These are phyloP conservation scores for Gossypium raimondii DNA, from an alignment of 345 rosid species.

Conservation along the genomic window DNA sequence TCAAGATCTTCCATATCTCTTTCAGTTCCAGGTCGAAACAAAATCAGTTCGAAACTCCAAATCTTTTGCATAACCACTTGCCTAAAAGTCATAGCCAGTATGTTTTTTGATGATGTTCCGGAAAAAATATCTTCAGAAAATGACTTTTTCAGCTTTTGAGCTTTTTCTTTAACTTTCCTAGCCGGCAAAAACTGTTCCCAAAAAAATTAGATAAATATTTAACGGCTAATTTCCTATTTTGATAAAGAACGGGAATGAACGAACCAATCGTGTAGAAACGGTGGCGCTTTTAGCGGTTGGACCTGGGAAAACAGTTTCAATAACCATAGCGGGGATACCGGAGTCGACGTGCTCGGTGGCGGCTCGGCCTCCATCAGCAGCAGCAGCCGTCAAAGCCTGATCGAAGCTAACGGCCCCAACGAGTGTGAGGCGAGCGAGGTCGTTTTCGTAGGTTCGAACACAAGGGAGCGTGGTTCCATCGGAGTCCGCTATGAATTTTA, in stretches of 20 bases:
- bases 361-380: constrained; percentile 88
- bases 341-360: constrained; percentile 64
- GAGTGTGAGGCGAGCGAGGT: constrained; percentile 61
- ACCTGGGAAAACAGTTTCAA: constrained; percentile 79
- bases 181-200: constrained; percentile 76
- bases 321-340: constrained; percentile 65
- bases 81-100: constrained; percentile 86
- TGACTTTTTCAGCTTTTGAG: constrained; percentile 42
- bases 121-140: constrained; percentile 40
- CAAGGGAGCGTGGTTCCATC: constrained; percentile 60
- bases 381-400: constrained; percentile 86
- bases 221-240: neutral
- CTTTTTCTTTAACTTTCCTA: constrained; percentile 70
- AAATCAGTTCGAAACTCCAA: constrained; percentile 66
- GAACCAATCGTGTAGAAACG: constrained; percentile 71
- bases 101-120: constrained; percentile 43
- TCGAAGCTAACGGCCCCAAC: constrained; percentile 68
- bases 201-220: neutral
- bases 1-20: constrained; percentile 65
- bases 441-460: constrained; percentile 75
- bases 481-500: constrained; percentile 59
- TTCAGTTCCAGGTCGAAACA: constrained; percentile 65
- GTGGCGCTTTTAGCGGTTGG: constrained; percentile 51
- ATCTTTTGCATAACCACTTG: constrained; percentile 78
- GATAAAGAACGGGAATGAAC: constrained; percentile 13